phyloP scores from a whole-genome alignment of 2,329 filamentous ascomycete genomes.

The Aspergillus tanneri region DNA sequence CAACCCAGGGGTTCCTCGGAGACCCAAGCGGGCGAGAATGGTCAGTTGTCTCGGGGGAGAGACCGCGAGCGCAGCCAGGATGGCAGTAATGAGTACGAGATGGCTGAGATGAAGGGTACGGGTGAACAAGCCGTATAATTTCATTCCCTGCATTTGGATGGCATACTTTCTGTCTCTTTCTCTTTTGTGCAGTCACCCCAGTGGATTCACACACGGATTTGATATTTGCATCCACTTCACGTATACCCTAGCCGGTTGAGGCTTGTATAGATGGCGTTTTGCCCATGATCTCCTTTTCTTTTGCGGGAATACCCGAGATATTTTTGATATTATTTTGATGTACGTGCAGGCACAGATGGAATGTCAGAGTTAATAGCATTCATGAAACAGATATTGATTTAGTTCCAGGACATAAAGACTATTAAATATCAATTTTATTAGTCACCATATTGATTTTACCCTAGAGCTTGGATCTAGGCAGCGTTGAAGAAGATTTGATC shows the following conservation, averaged over 20 bases:
- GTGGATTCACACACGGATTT: not conserved
- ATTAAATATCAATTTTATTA: too few species aligned
- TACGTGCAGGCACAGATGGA: too few species aligned
- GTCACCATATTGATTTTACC: too few species aligned
- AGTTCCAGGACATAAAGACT: too few species aligned
- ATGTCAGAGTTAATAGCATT: too few species aligned
- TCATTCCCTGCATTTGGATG: slow-evolving; percentile 1
- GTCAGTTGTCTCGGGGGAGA: slow-evolving; percentile 28
- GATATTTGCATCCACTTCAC: not conserved
- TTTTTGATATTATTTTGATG: too few species aligned
- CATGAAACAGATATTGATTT: too few species aligned
- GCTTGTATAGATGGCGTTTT: slow-evolving; percentile 4
- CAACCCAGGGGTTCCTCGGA: slow-evolving; percentile 14
- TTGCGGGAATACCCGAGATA: too few species aligned
- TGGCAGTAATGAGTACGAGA: slow-evolving; percentile 33
- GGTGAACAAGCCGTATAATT: slow-evolving; percentile 33
- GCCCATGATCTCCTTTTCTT: not conserved
- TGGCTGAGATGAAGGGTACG: slow-evolving; percentile 34
- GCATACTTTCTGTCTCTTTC: not conserved
- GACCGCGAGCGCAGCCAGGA: slow-evolving; percentile 32
- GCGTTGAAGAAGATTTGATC: too few species aligned
- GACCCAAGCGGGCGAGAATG: slow-evolving; percentile 13
- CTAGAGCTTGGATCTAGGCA: too few species aligned
- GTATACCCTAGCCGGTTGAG: not conserved
- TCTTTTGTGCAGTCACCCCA: not conserved